Conservation (phyloP, 2,329 filamentous ascomycete genomes). For the Cercospora zeae-maydis region DNA sequence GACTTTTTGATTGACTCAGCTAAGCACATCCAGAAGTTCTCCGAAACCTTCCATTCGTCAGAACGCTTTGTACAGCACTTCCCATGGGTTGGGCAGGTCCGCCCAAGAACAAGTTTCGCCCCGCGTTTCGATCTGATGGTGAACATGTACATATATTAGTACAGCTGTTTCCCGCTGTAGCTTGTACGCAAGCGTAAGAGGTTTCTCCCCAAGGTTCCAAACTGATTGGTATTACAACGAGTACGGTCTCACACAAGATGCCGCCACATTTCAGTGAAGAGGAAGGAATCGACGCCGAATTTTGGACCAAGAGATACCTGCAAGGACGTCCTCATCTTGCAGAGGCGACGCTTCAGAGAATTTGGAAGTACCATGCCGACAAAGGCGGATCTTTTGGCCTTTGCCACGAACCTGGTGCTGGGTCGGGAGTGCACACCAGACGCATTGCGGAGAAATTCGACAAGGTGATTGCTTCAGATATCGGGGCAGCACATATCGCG, state of each 20-base stretch:
- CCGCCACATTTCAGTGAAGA: neutral
- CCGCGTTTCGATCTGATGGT: no score
- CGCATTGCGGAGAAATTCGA: constrained; percentile 5
- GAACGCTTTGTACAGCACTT: no score
- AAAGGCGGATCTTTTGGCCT: neutral
- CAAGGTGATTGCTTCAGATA: constrained; percentile 3
- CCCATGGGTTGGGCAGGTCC: no score
- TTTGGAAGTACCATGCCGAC: constrained; percentile 7
- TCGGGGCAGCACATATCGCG: neutral
- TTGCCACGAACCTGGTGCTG: constrained; percentile 10
- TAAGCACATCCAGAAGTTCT: neutral
- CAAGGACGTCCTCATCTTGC: constrained; percentile 1
- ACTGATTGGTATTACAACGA: neutral
- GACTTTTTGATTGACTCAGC: neutral
- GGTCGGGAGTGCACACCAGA: constrained; percentile 1
- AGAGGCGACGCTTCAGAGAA: constrained; percentile 3
- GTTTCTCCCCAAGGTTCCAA: neutral
- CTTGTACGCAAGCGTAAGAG: neutral
- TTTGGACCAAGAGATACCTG: constrained; percentile 7
- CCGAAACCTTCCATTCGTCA: neutral
- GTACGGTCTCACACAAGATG: neutral
- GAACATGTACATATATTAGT: no score
- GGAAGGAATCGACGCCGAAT: neutral
- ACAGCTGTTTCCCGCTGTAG: neutral
- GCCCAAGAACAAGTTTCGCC: no score